Percentiles rank a stretch among this genome's conserved stretches.
phyloP scores from a whole-genome alignment of 495 filamentous ascomycete species.

The Neurospora intermedia region DNA sequence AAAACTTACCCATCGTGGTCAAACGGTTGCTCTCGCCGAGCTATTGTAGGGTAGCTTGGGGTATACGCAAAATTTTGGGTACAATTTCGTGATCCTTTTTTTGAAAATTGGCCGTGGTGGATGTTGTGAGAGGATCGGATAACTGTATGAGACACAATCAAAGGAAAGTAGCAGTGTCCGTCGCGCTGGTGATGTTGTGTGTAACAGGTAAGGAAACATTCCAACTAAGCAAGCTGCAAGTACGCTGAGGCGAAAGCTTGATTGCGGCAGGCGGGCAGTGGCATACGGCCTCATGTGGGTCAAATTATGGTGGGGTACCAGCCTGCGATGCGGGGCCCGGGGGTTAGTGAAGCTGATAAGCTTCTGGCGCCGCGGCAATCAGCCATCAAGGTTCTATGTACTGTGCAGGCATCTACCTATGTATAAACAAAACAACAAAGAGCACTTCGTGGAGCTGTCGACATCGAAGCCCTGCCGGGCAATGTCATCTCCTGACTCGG shows the following conservation, averaged over 20 bases:
- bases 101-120: not conserved
- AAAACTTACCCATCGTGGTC: not conserved
- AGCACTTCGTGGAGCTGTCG: not conserved
- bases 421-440: not conserved
- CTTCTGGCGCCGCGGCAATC: not conserved
- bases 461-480: not conserved
- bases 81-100: not conserved
- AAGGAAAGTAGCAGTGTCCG: not conserved
- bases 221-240: not conserved
- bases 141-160: not conserved
- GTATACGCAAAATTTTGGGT: not conserved
- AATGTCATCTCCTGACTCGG: not conserved
- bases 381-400: not conserved
- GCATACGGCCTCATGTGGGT: not conserved
- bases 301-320: not conserved
- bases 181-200: not conserved
- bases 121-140: not conserved
- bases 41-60: not conserved
- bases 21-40: not conserved
- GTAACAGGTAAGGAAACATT: not conserved
- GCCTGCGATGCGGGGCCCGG: not conserved
- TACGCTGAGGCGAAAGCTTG: not conserved
- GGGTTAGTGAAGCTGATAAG: not conserved
- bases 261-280: not conserved
- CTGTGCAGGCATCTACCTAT: not conserved